Evolutionary conservation across 371 early-diverging fungal genomes (phyloP).

Genomic region (Funneliformis caledonium): DNA sequence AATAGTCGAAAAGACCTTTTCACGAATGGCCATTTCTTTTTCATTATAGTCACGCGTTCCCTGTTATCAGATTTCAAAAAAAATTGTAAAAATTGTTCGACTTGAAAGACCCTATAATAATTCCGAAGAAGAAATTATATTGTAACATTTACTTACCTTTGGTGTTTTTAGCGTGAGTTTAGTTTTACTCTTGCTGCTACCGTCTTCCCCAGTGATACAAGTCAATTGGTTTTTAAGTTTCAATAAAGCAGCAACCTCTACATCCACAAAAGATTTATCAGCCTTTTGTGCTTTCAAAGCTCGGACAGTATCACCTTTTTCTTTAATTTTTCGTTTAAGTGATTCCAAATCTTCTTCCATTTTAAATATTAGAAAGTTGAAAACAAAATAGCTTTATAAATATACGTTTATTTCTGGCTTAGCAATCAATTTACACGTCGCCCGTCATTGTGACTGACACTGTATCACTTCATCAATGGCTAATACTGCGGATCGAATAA

Average conservation of each 20-base stretch:
- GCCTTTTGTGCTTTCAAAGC: constrained; percentile 65
- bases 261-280: constrained; percentile 60
- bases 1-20: constrained; percentile 89
- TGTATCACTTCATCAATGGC: not conserved
- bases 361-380: not conserved
- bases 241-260: constrained; percentile 62
- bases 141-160: constrained; percentile 52
- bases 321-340: constrained; percentile 62
- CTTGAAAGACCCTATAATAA: not conserved
- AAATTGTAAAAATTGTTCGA: constrained; percentile 3
- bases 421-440: not conserved
- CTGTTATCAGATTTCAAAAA: constrained; percentile 50
- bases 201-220: constrained; percentile 51
- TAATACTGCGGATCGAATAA: not conserved
- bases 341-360: constrained; percentile 44
- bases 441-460: not conserved
- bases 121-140: not conserved
- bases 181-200: constrained; percentile 47
- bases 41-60: constrained; percentile 97
- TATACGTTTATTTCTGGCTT: not conserved
- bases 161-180: constrained; percentile 71
- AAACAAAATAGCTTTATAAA: not conserved
- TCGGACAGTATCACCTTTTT: constrained; percentile 66
- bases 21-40: constrained; percentile 94
- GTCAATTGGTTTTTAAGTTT: constrained; percentile 66